phyloP scores from a whole-genome alignment of 208 protist species.

The Wallacemonas sp. region DNA sequence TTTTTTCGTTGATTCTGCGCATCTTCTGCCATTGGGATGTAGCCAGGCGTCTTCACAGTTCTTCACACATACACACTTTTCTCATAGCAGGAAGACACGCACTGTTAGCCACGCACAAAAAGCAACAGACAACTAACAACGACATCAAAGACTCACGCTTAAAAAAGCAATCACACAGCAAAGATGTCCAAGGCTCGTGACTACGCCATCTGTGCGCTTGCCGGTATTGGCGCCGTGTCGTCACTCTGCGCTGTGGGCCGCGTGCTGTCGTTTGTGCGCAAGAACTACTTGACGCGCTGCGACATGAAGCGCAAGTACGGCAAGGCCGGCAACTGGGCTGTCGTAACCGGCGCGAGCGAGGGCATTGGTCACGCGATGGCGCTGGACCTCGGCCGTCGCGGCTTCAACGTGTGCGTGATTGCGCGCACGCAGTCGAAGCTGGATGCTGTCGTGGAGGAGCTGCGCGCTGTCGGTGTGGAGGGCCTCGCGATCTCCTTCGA shows the following conservation, averaged over 20 bases:
- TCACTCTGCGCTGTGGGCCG: constrained; percentile 26
- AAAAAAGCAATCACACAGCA: no score
- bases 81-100: no score
- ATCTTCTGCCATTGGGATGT: no score
- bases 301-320: constrained; percentile 74
- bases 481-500: constrained; percentile 85
- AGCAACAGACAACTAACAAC: no score
- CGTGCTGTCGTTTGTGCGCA: constrained; percentile 46
- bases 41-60: no score
- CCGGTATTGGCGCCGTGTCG: neutral
- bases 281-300: constrained; percentile 51
- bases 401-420: constrained; percentile 93
- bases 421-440: constrained; percentile 90
- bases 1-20: no score
- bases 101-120: no score
- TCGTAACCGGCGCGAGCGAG: constrained; percentile 95
- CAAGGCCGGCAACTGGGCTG: constrained; percentile 82
- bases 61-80: no score
- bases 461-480: constrained; percentile 71
- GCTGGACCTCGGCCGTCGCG: constrained; percentile 85
- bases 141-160: no score
- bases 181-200: constrained; percentile 15
- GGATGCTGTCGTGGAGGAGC: constrained; percentile 62
- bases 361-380: constrained; percentile 94
- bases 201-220: neutral